Conservation (phyloP, 441 rosid species). For the Breynia disticha region DNA sequence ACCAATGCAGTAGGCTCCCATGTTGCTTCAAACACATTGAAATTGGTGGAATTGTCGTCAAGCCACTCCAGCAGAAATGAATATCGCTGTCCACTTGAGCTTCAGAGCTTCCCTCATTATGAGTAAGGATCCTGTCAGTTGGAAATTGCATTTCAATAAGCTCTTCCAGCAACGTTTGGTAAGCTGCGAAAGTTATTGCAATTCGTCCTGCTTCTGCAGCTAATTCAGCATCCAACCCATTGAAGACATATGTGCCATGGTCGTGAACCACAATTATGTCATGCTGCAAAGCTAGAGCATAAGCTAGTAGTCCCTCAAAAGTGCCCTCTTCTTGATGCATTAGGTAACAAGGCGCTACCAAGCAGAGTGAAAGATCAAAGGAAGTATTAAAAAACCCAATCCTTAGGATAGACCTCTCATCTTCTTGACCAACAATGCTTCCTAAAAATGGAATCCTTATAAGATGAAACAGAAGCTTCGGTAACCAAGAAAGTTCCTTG, state of each 20-base stretch:
- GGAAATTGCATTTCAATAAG: conserved; percentile 86
- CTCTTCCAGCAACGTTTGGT: conserved; percentile 92
- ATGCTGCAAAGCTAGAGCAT: conserved; percentile 92
- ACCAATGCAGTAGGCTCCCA: too few relatives aligned
- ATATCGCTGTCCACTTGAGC: too few relatives aligned
- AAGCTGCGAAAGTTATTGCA: conserved; percentile 88
- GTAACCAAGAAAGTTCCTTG: conserved; percentile 66
- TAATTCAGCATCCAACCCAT: conserved; percentile 96
- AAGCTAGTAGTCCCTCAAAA: conserved; percentile 84
- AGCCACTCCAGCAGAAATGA: too few relatives aligned
- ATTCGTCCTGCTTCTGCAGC: conserved; percentile 77
- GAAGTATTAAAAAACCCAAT: conserved; percentile 82
- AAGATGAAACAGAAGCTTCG: conserved; percentile 85
- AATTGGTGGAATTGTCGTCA: too few relatives aligned
- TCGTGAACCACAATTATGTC: conserved; percentile 92
- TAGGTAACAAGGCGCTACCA: conserved; percentile 89
- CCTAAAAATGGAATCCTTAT: conserved; percentile 84
- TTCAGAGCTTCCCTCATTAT: too few relatives aligned
- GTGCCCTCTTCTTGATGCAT: conserved; percentile 96
- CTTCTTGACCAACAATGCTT: conserved; percentile 93
- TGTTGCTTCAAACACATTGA: too few relatives aligned
- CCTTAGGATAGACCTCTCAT: conserved; percentile 79
- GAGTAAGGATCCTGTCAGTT: conserved; percentile 83
- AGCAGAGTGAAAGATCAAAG: conserved; percentile 79
- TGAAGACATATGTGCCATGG: conserved; percentile 93